Evolutionary conservation across 345 rosid species (phyloP), one percentile per base, ranked within the genome.

Genomic region (Sisymbrium irio): DNA sequence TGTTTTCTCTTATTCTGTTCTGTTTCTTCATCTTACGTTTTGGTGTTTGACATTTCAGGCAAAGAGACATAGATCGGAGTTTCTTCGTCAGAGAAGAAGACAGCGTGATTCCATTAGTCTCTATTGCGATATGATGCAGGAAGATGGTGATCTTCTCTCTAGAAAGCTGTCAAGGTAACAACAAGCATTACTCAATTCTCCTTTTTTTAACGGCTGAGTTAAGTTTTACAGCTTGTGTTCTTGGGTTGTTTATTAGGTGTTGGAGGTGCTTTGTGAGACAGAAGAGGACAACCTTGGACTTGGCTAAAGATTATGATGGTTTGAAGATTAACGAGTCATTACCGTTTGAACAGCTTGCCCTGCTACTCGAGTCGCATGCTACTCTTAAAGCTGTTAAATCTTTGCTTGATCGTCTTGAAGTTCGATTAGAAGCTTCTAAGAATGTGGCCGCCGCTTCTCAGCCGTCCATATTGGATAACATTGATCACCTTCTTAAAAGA

Each of bases 321-420:
- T 78, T 96, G 79, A 85, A 88, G 62, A 87, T 96, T 12, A 83
- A 70, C 6, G 86, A 84, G 79, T 80, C 85, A 10, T 64, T 89
- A 81, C 97, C 96, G 0, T 96, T 96, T 81, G 99, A 96, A 73
- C 90, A 85, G 58, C 85, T 96, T 49, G 98, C 99, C 6, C 62
- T 67, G 76, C 79, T 85, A 65, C 83, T 96, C 53, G 96, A 86
- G 76, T 96, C 98, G 20, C 39, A 74, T 35, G 50, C 64, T 53
- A 89, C 92, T 25, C 84, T 96, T 40, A 88, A 53, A 67, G 82
- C 85, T 27, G 90, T 77, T 55, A 90, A 88, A 71, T 75, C 81
- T 37, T 71, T 96, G 50, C 92, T 92, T 45, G 95, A 96, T 67
- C 90, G 99, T 18, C 66, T 92, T 53, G 97, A 92, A 75, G 79